phyloP scores from a whole-genome alignment of 257 asterid genomes.

The Rhazya stricta region DNA sequence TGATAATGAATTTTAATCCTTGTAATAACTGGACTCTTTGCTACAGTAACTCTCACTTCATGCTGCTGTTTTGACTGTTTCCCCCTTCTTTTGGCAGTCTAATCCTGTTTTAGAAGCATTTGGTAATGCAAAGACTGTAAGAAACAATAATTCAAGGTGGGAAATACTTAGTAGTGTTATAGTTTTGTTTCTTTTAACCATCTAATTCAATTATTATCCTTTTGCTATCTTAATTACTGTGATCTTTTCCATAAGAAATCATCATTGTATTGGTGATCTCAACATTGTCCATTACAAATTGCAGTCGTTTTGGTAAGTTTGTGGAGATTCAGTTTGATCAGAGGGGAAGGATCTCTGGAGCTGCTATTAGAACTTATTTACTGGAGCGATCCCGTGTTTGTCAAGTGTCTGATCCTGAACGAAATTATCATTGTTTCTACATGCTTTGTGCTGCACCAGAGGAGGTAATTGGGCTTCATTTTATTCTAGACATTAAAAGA shows the following conservation, averaged over 20 bases:
- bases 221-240: background rate
- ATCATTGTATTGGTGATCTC: background rate
- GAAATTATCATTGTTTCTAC: constrained; percentile 97
- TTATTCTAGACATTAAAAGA: constrained; percentile 10
- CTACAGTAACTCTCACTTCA: background rate
- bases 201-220: background rate
- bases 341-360: constrained; percentile 89
- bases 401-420: constrained; percentile 98
- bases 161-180: background rate
- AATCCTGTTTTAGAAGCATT: constrained; percentile 99
- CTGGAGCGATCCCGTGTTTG: constrained; percentile 99
- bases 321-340: constrained; percentile 97
- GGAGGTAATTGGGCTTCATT: constrained; percentile 46
- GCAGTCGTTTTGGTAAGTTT: constrained; percentile 98
- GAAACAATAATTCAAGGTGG: constrained; percentile 97
- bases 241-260: background rate
- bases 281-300: constrained; percentile 17
- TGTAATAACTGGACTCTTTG: background rate
- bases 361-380: constrained; percentile 98
- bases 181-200: background rate
- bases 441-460: constrained; percentile 98
- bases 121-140: constrained; percentile 98
- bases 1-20: background rate
- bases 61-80: background rate
- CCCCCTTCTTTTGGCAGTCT: constrained; percentile 51